A percentile compares a stretch with the other conserved stretches of the same genome.
Conservation (phyloP, 1,284 basidiomycete species). For the Austroboletus novae-zelandiae region DNA sequence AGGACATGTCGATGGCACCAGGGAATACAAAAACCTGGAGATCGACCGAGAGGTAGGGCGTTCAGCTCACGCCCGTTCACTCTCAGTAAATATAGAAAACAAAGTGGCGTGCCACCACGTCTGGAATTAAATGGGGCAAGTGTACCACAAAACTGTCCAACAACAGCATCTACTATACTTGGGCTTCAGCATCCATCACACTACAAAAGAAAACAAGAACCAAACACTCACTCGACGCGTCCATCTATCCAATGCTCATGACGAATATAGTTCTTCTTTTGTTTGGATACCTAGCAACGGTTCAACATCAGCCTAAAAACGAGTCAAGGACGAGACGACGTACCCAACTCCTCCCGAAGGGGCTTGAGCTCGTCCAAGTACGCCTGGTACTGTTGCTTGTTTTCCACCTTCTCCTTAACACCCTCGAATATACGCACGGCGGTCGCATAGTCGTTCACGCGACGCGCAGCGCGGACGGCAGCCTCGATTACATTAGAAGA, state of each 20-base stretch:
- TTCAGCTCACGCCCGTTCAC: background rate
- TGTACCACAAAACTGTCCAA: conserved; percentile 21
- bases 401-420: conserved; percentile 92
- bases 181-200: conserved; percentile 8
- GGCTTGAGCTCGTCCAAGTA: conserved; percentile 88
- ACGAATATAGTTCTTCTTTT: conserved; percentile 45
- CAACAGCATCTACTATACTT: conserved; percentile 26
- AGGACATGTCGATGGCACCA: background rate
- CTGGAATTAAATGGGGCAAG: conserved; percentile 21
- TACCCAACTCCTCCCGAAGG: conserved; percentile 87
- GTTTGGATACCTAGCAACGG: conserved; percentile 36
- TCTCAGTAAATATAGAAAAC: background rate
- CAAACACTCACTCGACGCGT: conserved; percentile 19
- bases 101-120: background rate
- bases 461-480: conserved; percentile 84
- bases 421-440: conserved; percentile 96
- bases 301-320: background rate
- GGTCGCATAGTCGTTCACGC: conserved; percentile 96
- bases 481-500: conserved; percentile 87
- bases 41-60: background rate
- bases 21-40: background rate
- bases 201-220: background rate
- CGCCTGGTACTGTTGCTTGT: conserved; percentile 87
- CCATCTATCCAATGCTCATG: conserved; percentile 23
- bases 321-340: conserved; percentile 34